Conservation (phyloP, 768 basidiomycete species). For the Hygrocybe punicea region DNA sequence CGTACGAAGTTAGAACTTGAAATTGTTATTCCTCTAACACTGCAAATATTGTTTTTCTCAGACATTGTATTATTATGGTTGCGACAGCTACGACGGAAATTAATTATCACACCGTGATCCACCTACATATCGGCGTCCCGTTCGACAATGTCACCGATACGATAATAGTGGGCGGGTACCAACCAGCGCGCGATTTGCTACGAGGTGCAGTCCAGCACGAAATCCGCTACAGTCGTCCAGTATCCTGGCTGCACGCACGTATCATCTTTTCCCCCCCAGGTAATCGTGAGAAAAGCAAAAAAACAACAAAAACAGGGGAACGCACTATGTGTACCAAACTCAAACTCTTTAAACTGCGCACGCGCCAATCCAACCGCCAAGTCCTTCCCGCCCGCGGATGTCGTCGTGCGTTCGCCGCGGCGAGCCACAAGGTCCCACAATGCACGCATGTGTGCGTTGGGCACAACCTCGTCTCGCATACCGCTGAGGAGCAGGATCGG, state of each 20-base stretch:
- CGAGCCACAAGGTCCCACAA: conserved; percentile 63
- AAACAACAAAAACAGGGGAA: conserved; percentile 6
- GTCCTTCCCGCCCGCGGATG: conserved; percentile 35
- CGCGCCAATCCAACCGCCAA: conserved; percentile 50
- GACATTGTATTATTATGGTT: too few species aligned
- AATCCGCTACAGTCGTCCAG: conserved; percentile 50
- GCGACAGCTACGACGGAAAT: too few species aligned
- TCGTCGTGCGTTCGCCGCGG: conserved; percentile 43
- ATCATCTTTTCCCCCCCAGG: conserved; percentile 40
- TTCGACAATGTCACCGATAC: too few species aligned
- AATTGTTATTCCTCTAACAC: too few species aligned
- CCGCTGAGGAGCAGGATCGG: conserved; percentile 87
- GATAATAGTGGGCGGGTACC: too few species aligned
- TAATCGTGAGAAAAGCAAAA: neutral
- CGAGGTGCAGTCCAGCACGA: conserved; percentile 26
- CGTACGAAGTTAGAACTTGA: too few species aligned
- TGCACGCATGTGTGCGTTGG: conserved; percentile 69
- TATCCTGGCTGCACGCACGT: conserved; percentile 55
- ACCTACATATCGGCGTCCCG: too few species aligned
- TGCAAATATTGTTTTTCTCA: too few species aligned
- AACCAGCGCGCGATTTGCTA: too few species aligned
- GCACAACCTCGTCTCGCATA: conserved; percentile 65
- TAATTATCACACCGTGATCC: too few species aligned
- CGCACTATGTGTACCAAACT: conserved; percentile 54
- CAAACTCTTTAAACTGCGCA: conserved; percentile 55